A percentile compares a stretch with the other conserved stretches of the same genome.
These are phyloP conservation scores for Ogataea methylovora DNA, from an alignment of 805 yeast species.

Conservation along the genomic window DNA sequence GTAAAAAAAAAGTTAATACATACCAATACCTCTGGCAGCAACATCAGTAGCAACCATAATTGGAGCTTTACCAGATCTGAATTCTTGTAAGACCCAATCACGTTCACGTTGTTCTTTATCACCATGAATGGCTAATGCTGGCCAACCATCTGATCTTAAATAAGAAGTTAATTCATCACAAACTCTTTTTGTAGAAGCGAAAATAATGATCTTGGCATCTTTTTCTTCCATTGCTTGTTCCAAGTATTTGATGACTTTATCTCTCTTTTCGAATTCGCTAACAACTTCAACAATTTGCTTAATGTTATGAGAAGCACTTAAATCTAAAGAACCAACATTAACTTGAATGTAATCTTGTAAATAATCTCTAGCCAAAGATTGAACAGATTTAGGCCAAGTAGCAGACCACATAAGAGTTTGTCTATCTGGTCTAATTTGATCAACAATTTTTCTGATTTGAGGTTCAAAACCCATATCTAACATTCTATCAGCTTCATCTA, in stretches of 20 bases:
- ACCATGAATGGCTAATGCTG: constrained; percentile 97
- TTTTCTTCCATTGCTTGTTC: constrained; percentile 68
- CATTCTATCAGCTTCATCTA: constrained; percentile 99
- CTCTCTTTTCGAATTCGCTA: constrained; percentile 90
- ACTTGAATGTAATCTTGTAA: constrained; percentile 92
- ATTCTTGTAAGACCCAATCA: constrained; percentile 96
- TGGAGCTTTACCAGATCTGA: constrained; percentile 87
- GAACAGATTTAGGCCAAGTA: constrained; percentile 99
- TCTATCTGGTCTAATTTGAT: constrained; percentile 97
- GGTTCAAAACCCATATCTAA: constrained; percentile 99
- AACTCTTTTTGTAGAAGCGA: constrained; percentile 95
- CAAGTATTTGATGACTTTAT: constrained; percentile 75
- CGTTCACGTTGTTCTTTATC: constrained; percentile 97
- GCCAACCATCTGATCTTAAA: constrained; percentile 96
- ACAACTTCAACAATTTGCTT: constrained; percentile 90
- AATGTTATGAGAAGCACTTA: constrained; percentile 94
- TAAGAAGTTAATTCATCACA: constrained; percentile 93
- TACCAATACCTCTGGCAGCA: constrained; percentile 99
- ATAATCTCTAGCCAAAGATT: constrained; percentile 86
- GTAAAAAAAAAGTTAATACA: constrained; percentile 33
- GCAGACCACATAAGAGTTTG: constrained; percentile 99
- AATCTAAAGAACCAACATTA: constrained; percentile 90
- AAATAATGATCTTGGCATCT: constrained; percentile 74
- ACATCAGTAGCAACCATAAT: constrained; percentile 99
- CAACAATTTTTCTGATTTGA: constrained; percentile 94